A percentile compares a stretch with the other conserved stretches of the same genome.
Conservation (phyloP, 768 basidiomycete species). For the Agaricus subrufescens region DNA sequence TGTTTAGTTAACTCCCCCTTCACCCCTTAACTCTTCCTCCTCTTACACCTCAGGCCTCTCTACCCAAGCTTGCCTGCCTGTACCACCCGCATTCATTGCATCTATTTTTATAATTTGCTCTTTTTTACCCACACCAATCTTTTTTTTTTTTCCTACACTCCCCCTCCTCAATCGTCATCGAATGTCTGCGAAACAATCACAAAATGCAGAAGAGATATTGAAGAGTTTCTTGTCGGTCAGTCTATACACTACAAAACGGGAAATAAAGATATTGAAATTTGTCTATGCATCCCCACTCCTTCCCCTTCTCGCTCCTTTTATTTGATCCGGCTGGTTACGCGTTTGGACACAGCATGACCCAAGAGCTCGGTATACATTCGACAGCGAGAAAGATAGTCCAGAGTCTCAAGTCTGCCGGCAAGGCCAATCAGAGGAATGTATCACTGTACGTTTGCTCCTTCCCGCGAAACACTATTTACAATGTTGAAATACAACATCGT, state of each 20-base stretch:
- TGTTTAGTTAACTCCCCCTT: not conserved
- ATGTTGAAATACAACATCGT: conserved; percentile 24
- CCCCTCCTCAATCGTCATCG: too few species aligned
- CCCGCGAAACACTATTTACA: not conserved
- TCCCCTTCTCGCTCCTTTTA: too few species aligned
- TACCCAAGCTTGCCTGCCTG: not conserved
- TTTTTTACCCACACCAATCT: too few species aligned
- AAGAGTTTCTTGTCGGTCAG: conserved; percentile 41
- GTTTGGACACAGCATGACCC: conserved; percentile 37
- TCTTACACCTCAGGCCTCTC: not conserved
- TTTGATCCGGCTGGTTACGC: not conserved
- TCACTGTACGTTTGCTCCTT: conserved; percentile 36
- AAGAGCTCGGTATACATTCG: conserved; percentile 52
- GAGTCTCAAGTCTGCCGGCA: conserved; percentile 57
- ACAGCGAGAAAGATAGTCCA: conserved; percentile 53
- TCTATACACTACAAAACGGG: too few species aligned
- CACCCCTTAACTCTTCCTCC: too few species aligned
- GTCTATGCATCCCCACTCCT: too few species aligned
- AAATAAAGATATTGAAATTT: too few species aligned
- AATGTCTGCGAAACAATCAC: not conserved
- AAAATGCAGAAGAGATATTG: conserved; percentile 23
- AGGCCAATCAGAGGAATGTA: conserved; percentile 45
- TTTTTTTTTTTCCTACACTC: too few species aligned
- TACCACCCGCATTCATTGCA: too few species aligned
- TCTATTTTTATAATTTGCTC: too few species aligned